These are phyloP conservation scores for Puccinia hordei DNA, from an alignment of 1,284 basidiomycete species.

Conservation along the genomic window DNA sequence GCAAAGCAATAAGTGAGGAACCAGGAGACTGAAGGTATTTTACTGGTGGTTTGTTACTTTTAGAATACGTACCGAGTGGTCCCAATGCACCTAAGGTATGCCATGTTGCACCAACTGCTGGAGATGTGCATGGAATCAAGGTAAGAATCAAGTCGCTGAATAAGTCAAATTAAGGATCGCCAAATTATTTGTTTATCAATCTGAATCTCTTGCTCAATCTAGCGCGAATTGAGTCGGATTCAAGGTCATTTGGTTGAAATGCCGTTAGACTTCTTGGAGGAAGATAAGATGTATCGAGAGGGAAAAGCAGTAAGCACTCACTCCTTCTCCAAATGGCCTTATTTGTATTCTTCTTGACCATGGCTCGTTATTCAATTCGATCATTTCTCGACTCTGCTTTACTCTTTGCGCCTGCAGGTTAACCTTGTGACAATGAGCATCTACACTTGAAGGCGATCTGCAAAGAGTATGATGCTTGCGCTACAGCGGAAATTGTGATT, in stretches of 20 bases:
- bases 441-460: conserved; percentile 29
- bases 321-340: not conserved
- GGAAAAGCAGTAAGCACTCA: conserved; percentile 34
- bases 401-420: not conserved
- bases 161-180: not conserved
- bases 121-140: conserved; percentile 54
- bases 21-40: not conserved
- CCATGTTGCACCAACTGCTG: conserved; percentile 66
- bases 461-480: not conserved
- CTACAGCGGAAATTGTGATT: not conserved
- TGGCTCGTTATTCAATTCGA: not conserved
- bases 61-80: conserved; percentile 64
- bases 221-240: conserved; percentile 72
- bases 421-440: conserved; percentile 44
- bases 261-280: conserved; percentile 78
- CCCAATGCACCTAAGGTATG: conserved; percentile 75
- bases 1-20: not conserved
- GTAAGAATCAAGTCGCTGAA: conserved; percentile 43
- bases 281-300: conserved; percentile 65
- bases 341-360: not conserved
- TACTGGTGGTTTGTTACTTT: not conserved
- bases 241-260: conserved; percentile 63
- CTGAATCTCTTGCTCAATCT: conserved; percentile 69
- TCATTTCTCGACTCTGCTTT: not conserved
- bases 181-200: conserved; percentile 55